Evolutionary conservation across 1,139 yeast genomes (phyloP).

Genomic region (Taphrina pruni): DNA sequence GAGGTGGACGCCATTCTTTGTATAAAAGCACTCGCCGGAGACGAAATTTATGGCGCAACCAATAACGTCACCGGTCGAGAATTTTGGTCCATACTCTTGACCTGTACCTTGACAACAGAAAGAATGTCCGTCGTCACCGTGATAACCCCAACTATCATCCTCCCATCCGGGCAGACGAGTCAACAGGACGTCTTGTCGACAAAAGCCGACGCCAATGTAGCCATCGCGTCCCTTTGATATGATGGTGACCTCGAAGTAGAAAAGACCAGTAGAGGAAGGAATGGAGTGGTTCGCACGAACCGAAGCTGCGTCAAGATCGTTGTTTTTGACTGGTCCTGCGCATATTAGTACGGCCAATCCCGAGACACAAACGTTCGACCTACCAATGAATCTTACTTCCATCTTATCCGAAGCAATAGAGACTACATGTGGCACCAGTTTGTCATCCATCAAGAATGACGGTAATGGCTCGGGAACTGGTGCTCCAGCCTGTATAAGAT

Average conservation of each 20-base stretch:
- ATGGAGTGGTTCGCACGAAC: slow-evolving; percentile 57
- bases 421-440: slow-evolving; percentile 41
- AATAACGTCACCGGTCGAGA: slow-evolving; percentile 66
- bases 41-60: slow-evolving; percentile 85
- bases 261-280: slow-evolving; percentile 59
- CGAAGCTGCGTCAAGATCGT: slow-evolving; percentile 49
- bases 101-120: slow-evolving; percentile 56
- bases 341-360: neutral
- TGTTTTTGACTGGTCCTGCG: slow-evolving; percentile 43
- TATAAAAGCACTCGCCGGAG: slow-evolving; percentile 69
- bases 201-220: slow-evolving; percentile 52
- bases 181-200: slow-evolving; percentile 49
- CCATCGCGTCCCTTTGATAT: slow-evolving; percentile 54
- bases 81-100: slow-evolving; percentile 57
- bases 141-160: slow-evolving; percentile 62
- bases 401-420: slow-evolving; percentile 34
- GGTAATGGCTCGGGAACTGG: slow-evolving; percentile 31
- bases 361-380: neutral
- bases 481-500: slow-evolving; percentile 7
- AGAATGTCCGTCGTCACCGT: slow-evolving; percentile 64
- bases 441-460: slow-evolving; percentile 39
- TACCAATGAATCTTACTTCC: slow-evolving; percentile 44
- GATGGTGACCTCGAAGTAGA: slow-evolving; percentile 63
- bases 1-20: slow-evolving; percentile 76
- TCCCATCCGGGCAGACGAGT: slow-evolving; percentile 58